Base-by-base conservation (phyloP, 78 protist genomes). In the Dictyostelium purpureum region DNA sequence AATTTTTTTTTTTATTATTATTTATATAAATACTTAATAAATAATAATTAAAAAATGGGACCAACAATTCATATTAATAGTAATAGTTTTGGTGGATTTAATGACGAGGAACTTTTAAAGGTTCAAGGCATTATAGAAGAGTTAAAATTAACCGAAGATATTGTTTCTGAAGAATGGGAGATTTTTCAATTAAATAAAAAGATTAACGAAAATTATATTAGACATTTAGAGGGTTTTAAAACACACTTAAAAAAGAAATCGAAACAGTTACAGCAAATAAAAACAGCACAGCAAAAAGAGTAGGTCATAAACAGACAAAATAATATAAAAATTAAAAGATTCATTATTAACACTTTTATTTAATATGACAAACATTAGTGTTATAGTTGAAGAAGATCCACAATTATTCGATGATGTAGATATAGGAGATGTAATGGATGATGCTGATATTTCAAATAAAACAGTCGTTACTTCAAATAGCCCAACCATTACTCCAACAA, bases 101-200 rank as follows among this genome's bases (percentile, higher is more conserved):
- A 45, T 31, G 40, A 71, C 0, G 16, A 43, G 0, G 37, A 38
- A 71, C 43, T 71, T 26, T 33, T 71, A 71, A 71, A 28, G 26
- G 71, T 77, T 42, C 85, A 57, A 57, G 40, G 40, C 3, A 77
- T 77, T 16, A 77, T 77, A 7, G 35, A 57, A 77, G 71, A 52
- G 26, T 37, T 77, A 9, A 24, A 26, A 77, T 31, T 77, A 40
- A 77, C 26, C 9, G 85, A 52, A 40, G 6, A 4, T 0, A 49
- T 45, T 10, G 63, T 77, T 40, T 57, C 69, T 11, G 51, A 40
- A 40, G 73, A 77, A 57, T 77, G 85, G 85, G 59, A 26, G 0
- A 0, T 12, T 5, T 77, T n/a, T 42, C 37, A 54, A 4, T 19
- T 57, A 10, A 21, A 42, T 10, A 52, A 77, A 31, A 57, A n/a